These are phyloP conservation scores for Talaromyces amestolkiae DNA, from an alignment of 2,329 filamentous ascomycete genomes.

Conservation along the genomic window DNA sequence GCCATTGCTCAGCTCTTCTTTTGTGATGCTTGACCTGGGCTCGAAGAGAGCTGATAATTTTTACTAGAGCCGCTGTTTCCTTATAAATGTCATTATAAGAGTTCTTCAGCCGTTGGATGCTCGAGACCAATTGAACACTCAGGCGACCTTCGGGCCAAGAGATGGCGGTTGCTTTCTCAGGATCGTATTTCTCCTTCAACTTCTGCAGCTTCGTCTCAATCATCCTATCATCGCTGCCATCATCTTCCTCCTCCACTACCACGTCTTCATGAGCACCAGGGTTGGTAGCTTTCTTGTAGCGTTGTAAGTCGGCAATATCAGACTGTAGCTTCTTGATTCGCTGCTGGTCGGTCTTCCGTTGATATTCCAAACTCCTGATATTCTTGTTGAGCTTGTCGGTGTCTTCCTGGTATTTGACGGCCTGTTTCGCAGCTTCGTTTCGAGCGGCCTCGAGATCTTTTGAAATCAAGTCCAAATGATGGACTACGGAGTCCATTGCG, in stretches of 20 bases:
- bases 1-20: constrained; percentile 32
- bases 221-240: neutral
- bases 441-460: neutral
- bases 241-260: constrained; percentile 5
- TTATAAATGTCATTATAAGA: constrained; percentile 36
- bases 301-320: neutral
- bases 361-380: neutral
- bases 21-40: constrained; percentile 35
- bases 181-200: constrained; percentile 30
- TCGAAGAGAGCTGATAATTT: constrained; percentile 31
- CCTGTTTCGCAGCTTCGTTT: neutral
- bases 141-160: neutral
- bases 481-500: neutral
- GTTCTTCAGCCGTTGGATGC: constrained; percentile 3
- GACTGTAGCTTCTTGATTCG: constrained; percentile 8
- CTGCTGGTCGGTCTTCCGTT: neutral
- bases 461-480: neutral
- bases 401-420: neutral
- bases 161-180: constrained; percentile 23
- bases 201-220: constrained; percentile 19
- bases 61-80: constrained; percentile 29
- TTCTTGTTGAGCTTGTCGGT: neutral
- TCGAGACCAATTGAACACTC: neutral
- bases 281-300: neutral
- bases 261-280: neutral